Evolutionary conservation across 2,329 filamentous ascomycete species (phyloP), one percentile per base, ranked within the genome.

Genomic region (Elsinoe perseae): DNA sequence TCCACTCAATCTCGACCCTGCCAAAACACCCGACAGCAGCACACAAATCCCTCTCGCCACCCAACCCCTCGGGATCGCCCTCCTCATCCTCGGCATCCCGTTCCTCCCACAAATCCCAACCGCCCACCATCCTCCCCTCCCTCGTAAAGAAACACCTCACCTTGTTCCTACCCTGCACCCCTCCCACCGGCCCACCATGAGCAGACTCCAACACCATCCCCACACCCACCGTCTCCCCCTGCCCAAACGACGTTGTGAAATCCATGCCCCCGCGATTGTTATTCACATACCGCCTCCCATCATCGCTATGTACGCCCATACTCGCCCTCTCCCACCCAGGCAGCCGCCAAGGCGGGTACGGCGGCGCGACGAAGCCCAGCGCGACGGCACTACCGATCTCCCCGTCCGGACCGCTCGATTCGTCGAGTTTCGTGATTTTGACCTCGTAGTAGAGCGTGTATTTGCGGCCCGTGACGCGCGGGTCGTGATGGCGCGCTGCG

Each of bases 241-340:
- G 70, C n/a, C 71, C 68, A 66, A 90, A 90, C 4, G 82, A 75
- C 8, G 67, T 63, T 0, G 83, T 83, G 60, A 91, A 91, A 56
- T 82, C 75, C 60, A 80, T 80, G 16, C 88, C 88, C 20, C 88
- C 87, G 75, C 80, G 86, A 6, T 77, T 77, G 67, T 92, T 85
- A 66, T 90, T 89, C 64, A 89, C 77, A 67, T 86, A 93, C 68
- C 80, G 80, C 63, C 85, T 79, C 0, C 88, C 88, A 68, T 92
- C 88, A 68, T 92, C 88, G 46, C 85, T 83, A 67, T 92, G 88
- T n/a, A 92, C 81, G 1, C 77, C 88, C 12, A 91, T 65, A 60
- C 82, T 85, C 16, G 80, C 87, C 30, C 87, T 79, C 66, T 93
- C 85, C 88, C 87, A 92, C 1, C 88, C 88, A 0, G 88, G 88